Base-by-base conservation (phyloP, 768 basidiomycete species). In the Xanthoconium purpureum region DNA sequence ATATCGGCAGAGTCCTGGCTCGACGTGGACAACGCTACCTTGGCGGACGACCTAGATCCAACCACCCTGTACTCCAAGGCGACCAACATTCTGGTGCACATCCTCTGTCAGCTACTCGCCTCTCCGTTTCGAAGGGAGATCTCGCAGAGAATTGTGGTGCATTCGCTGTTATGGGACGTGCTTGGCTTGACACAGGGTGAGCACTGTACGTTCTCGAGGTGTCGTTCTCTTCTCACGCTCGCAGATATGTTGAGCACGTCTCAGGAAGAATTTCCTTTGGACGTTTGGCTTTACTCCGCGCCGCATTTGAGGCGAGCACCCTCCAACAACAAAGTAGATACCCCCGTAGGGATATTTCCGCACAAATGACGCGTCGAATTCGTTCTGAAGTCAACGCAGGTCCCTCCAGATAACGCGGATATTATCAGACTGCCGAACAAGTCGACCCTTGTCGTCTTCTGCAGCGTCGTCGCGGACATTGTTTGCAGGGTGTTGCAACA, bases 1-100 rank as follows among this genome's bases (percentile, higher is more conserved):
- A 66, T 75, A 50, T 76, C 77, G 2, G 73, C 88, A 36, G 85
- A 87, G 57, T 67, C 78, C 33, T 90, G 88, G 84, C 66, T 77
- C 35, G 80, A 81, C 49, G 74, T 73, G n/a, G 73, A 75, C 42
- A 72, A 74, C 20, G 59, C 69, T n/a, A 62, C 58, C 24, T 69
- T 77, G 47, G 74, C 74, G 20, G 77, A 66, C 15, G 66, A 78
- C 43, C 70, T 75, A 29, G 73, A 76, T 13, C 87, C 89, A 0
- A 66, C 65, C 5, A 69, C 73, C 3, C 67, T 91, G 60, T 81
- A 78, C 63, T 71, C 76, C 35, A 79, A 75, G 56, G 76, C 80
- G 4, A 70, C 77, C 18, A 63, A 72, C 30, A 77, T 78, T 17
- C 68, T 80, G 24, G 71, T 77, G 6, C 70, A 73, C 29, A 64